Conservation (phyloP, 1,284 basidiomycete genomes). For the Volvariella volvacea region DNA sequence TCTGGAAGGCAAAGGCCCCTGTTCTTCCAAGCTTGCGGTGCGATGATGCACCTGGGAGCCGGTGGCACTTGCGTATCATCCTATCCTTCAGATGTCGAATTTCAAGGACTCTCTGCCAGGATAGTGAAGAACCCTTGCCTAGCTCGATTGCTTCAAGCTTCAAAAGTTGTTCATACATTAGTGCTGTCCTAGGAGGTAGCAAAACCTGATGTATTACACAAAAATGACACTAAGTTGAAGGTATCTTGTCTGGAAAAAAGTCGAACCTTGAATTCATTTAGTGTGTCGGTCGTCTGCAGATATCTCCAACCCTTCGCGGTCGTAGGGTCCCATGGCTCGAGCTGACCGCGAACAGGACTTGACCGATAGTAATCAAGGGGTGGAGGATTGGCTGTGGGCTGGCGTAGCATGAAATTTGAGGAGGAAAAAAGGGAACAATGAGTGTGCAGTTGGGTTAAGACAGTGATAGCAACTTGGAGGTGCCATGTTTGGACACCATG, state of each 20-base stretch:
- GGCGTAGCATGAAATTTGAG: conserved; percentile 6
- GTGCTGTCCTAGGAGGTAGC: conserved; percentile 61
- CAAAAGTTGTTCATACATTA: conserved; percentile 60
- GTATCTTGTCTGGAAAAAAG: conserved; percentile 1
- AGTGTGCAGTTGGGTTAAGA: conserved; percentile 5
- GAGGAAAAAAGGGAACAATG: conserved; percentile 8
- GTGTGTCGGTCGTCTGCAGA: conserved; percentile 68
- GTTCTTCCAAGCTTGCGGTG: conserved; percentile 27
- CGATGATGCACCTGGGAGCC: conserved; percentile 36
- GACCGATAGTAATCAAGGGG: conserved; percentile 48
- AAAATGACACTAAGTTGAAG: conserved; percentile 6
- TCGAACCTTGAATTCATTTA: conserved; percentile 61
- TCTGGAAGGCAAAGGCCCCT: conserved; percentile 43
- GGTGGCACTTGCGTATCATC: conserved; percentile 71
- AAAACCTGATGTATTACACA: conserved; percentile 41
- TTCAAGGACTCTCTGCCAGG: conserved; percentile 61
- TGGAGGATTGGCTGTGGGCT: conserved; percentile 20
- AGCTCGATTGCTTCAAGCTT: conserved; percentile 55
- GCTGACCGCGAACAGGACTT: conserved; percentile 64
- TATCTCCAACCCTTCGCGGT: conserved; percentile 58
- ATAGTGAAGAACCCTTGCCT: conserved; percentile 42
- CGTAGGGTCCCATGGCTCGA: conserved; percentile 52
- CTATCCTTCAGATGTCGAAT: conserved; percentile 72
- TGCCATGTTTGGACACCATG: neutral
- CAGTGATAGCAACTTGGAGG: too few species aligned